phyloP scores from a whole-genome alignment of 164 flowering plant species.

The Akebia trifoliata region DNA sequence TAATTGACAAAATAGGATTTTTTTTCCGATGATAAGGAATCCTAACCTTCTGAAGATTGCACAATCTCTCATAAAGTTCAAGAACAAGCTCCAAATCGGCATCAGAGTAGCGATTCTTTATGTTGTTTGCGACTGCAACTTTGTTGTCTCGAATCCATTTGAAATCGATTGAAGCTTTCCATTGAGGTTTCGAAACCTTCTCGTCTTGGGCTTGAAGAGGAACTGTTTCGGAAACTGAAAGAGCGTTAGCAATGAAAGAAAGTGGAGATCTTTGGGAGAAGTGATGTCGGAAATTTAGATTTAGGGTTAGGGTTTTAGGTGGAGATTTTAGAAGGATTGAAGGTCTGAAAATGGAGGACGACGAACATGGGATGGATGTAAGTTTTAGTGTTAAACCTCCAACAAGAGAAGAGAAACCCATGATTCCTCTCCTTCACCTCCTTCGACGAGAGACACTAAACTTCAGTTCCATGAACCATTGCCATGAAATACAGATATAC shows the following conservation, averaged over 20 bases:
- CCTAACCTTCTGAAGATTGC: constrained; percentile 74
- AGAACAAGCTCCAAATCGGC: constrained; percentile 79
- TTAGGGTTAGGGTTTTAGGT: constrained; percentile 20
- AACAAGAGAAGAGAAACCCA: constrained; percentile 31
- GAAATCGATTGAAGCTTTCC: constrained; percentile 91
- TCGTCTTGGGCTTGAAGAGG: constrained; percentile 22
- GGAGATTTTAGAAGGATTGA: constrained; percentile 1
- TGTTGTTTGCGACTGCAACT: constrained; percentile 60
- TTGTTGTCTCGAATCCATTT: constrained; percentile 90
- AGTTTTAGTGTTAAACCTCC: constrained; percentile 36
- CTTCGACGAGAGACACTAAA: too few species aligned
- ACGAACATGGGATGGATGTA: constrained; percentile 19
- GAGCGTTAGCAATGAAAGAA: constrained; percentile 24
- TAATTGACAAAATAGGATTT: background rate
- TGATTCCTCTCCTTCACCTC: too few species aligned
- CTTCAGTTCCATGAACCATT: too few species aligned
- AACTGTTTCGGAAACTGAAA: constrained; percentile 24
- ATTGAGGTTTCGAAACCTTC: constrained; percentile 49
- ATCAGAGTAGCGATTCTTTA: constrained; percentile 63
- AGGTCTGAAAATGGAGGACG: constrained; percentile 24
- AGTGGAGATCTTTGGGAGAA: constrained; percentile 5
- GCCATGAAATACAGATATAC: too few species aligned
- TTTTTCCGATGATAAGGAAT: constrained; percentile 1
- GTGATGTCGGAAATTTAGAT: constrained; percentile 11
- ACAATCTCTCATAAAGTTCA: constrained; percentile 57